Evolutionary conservation across 805 yeast genomes (phyloP).

Genomic region (Suhomyces tanzawaensis): DNA sequence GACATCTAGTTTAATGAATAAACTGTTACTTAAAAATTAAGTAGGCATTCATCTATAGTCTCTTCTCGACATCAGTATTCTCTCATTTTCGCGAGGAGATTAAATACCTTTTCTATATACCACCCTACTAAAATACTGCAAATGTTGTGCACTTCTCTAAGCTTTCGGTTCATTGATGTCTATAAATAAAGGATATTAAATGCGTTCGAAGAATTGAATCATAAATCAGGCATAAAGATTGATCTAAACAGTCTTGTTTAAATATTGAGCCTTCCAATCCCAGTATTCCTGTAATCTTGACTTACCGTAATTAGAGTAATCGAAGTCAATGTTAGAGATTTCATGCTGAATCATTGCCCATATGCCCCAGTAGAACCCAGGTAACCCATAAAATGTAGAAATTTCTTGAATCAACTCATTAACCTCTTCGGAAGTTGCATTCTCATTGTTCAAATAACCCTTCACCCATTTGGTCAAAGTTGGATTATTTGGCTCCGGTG

Average conservation of each 20-base stretch:
- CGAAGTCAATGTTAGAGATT: constrained; percentile 69
- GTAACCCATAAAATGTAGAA: constrained; percentile 64
- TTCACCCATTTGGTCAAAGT: constrained; percentile 56
- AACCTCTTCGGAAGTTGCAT: constrained; percentile 31
- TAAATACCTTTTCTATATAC: too few species aligned
- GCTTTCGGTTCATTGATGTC: constrained; percentile 3
- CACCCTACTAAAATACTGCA: too few species aligned
- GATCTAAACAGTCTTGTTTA: too few species aligned
- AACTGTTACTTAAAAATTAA: too few species aligned
- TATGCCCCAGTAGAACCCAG: constrained; percentile 83
- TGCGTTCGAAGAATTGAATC: constrained; percentile 3
- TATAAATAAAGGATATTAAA: constrained; percentile 6
- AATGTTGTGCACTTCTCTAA: too few species aligned
- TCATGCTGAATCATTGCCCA: constrained; percentile 78
- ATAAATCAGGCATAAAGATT: background rate
- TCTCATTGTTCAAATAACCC: constrained; percentile 46
- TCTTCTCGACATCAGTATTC: too few species aligned
- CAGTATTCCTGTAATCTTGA: constrained; percentile 64
- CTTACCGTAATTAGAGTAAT: constrained; percentile 59
- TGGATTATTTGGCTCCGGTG: constrained; percentile 42
- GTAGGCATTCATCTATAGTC: too few species aligned
- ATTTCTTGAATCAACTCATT: constrained; percentile 54
- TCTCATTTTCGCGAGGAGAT: too few species aligned
- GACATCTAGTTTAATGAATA: too few species aligned
- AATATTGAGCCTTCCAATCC: constrained; percentile 52